Conservation (phyloP, 2,329 filamentous ascomycete genomes). For the Sporothrix inflata region DNA sequence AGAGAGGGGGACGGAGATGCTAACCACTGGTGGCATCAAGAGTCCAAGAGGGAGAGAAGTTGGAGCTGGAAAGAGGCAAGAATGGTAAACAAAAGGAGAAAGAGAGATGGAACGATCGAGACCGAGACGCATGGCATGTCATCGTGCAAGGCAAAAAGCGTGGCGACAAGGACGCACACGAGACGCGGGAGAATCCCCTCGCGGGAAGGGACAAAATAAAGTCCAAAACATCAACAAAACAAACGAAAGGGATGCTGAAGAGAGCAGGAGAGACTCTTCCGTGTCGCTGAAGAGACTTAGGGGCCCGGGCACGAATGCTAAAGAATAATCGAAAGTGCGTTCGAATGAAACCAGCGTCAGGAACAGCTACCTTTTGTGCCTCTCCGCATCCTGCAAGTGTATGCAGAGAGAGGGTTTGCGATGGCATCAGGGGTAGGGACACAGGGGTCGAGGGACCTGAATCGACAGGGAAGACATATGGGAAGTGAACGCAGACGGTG, state of each 20-base stretch:
- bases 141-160: background rate
- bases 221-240: slow-evolving; percentile 6
- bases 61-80: background rate
- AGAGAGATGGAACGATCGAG: background rate
- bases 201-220: background rate
- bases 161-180: background rate
- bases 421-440: background rate
- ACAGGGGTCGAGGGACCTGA: background rate
- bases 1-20: background rate
- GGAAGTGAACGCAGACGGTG: background rate
- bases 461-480: background rate
- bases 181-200: background rate
- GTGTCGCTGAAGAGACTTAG: background rate
- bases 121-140: background rate
- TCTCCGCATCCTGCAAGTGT: background rate
- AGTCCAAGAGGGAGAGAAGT: background rate
- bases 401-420: background rate
- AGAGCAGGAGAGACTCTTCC: background rate
- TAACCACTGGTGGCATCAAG: background rate
- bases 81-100: background rate
- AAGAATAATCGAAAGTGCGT: background rate
- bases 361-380: background rate
- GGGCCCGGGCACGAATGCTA: background rate
- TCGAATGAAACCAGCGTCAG: background rate
- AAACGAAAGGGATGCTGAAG: slow-evolving; percentile 1